Conservation (phyloP, 2,329 filamentous ascomycete genomes). For the Penicillium thymicola region DNA sequence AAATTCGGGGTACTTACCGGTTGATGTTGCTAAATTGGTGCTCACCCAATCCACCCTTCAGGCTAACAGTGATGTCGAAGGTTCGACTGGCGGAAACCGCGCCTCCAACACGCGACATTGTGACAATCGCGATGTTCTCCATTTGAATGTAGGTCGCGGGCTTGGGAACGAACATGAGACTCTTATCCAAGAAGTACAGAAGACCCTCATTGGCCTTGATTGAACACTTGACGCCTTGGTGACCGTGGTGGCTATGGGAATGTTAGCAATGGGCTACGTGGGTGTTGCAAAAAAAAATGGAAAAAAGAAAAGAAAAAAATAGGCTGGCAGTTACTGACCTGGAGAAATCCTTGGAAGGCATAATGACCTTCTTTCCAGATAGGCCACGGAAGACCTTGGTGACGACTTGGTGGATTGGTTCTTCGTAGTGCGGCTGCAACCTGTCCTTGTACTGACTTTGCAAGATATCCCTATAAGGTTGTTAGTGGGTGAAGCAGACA, state of each 20-base stretch:
- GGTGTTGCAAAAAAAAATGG: background rate
- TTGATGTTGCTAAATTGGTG: constrained; percentile 99
- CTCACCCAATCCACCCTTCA: constrained; percentile 83
- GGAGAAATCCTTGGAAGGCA: constrained; percentile 89
- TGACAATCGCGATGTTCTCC: constrained; percentile 86
- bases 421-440: constrained; percentile 84
- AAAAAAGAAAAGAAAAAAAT: too few species aligned
- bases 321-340: constrained; percentile 47
- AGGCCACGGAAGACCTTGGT: constrained; percentile 93
- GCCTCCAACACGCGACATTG: constrained; percentile 92
- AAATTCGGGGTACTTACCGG: constrained; percentile 49
- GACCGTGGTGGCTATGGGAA: constrained; percentile 67
- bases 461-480: constrained; percentile 60
- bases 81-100: constrained; percentile 91
- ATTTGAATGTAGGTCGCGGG: constrained; percentile 96
- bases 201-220: constrained; percentile 99
- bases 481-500: constrained; percentile 10
- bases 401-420: constrained; percentile 88
- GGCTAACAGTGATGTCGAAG: constrained; percentile 90
- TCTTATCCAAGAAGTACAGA: constrained; percentile 94
- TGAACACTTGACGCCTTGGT: constrained; percentile 97
- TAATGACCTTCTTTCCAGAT: constrained; percentile 90
- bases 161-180: constrained; percentile 98
- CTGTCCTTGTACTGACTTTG: constrained; percentile 86
- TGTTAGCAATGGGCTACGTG: constrained; percentile 17